phyloP scores from a whole-genome alignment of 129 eudicot species.

The Flaveria ramosissima region DNA sequence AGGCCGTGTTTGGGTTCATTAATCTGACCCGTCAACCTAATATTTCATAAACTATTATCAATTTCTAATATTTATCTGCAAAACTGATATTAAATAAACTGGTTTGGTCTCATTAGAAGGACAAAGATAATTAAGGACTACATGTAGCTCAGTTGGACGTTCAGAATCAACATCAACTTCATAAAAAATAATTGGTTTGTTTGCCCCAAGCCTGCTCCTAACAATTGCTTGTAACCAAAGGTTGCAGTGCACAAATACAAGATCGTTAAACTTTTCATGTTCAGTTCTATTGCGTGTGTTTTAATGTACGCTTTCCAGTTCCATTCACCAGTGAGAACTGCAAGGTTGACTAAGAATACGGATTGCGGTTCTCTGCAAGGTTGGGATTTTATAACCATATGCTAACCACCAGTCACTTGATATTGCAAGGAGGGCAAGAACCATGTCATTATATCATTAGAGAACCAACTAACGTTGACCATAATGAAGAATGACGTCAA shows the following conservation, averaged over 20 bases:
- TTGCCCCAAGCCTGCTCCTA: slow-evolving; percentile 34
- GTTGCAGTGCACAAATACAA: slow-evolving; percentile 45
- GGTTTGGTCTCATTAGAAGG: background rate
- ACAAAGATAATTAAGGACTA: slow-evolving; percentile 3
- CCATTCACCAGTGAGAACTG: slow-evolving; percentile 57
- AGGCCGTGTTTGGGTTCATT: too few relatives aligned
- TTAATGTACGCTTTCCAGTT: too few relatives aligned
- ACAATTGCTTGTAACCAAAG: slow-evolving; percentile 49
- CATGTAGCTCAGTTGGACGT: slow-evolving; percentile 42
- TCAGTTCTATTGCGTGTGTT: slow-evolving; percentile 23
- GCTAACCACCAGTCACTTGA: slow-evolving; percentile 54
- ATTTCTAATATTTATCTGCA: too few relatives aligned
- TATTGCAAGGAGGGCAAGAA: background rate
- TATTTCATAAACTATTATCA: too few relatives aligned
- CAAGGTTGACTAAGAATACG: slow-evolving; percentile 53
- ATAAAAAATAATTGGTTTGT: slow-evolving; percentile 35
- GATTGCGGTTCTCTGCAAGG: slow-evolving; percentile 43
- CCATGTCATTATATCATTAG: too few relatives aligned
- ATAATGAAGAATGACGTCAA: too few relatives aligned
- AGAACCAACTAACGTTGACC: too few relatives aligned
- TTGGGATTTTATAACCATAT: slow-evolving; percentile 52
- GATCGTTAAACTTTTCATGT: slow-evolving; percentile 34
- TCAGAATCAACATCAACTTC: slow-evolving; percentile 39
- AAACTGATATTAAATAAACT: background rate
- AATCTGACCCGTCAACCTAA: too few relatives aligned